Evolutionary conservation across 495 filamentous ascomycete species (phyloP).

Genomic region (Trichoderma reesei): DNA sequence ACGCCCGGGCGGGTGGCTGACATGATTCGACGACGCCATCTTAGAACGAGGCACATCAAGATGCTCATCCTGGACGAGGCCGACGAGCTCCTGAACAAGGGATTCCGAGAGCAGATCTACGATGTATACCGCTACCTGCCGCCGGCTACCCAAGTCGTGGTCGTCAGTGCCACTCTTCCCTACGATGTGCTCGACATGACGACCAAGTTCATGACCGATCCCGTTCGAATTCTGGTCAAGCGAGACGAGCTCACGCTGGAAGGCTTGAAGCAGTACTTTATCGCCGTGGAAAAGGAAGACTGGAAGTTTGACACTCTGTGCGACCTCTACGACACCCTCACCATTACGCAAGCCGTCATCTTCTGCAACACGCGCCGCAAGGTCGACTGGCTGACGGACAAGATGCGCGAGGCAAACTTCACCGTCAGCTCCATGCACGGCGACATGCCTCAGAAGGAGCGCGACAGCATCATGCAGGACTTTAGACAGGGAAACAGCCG

Average conservation of each 20-base stretch:
- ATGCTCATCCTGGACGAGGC: constrained; percentile 99
- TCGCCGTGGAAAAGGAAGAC: constrained; percentile 99
- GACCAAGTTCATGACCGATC: constrained; percentile 99
- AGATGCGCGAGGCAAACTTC: constrained; percentile 95
- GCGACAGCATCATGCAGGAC: constrained; percentile 99
- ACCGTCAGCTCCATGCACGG: constrained; percentile 99
- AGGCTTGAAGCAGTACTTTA: constrained; percentile 99
- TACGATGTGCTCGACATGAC: constrained; percentile 99
- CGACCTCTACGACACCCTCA: constrained; percentile 97
- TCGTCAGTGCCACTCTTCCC: constrained; percentile 94
- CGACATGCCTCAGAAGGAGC: constrained; percentile 95
- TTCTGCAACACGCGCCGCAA: constrained; percentile 99
- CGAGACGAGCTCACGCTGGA: constrained; percentile 98
- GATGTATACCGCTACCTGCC: constrained; percentile 98
- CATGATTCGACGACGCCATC: constrained; percentile 95
- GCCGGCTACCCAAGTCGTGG: constrained; percentile 93
- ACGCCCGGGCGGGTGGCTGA: constrained; percentile 96
- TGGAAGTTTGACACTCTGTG: constrained; percentile 99
- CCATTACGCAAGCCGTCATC: constrained; percentile 98
- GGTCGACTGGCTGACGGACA: constrained; percentile 99
- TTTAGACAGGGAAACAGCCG: constrained; percentile 96
- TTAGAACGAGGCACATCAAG: constrained; percentile 95
- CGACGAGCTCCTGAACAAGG: constrained; percentile 94
- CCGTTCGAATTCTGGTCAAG: constrained; percentile 98
- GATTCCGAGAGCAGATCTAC: constrained; percentile 99